phyloP scores from a whole-genome alignment of 352 stramenopile species.

The Hyaloperonospora arabidopsidis region DNA sequence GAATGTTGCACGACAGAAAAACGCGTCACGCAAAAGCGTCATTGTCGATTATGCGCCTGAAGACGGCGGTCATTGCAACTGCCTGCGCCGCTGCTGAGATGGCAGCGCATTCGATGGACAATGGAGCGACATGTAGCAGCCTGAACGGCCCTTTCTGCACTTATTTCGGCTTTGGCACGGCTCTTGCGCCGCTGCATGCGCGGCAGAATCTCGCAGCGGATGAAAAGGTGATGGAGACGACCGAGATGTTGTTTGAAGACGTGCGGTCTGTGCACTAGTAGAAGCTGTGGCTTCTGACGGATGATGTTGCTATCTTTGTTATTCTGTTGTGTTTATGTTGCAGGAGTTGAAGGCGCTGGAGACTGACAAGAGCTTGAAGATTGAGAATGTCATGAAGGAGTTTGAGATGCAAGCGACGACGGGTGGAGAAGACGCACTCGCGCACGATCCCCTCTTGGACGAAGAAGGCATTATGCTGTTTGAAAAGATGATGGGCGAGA shows the following conservation, averaged over 20 bases:
- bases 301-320: no score
- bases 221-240: conserved; percentile 26
- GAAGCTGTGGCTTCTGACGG: no score
- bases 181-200: conserved; percentile 32
- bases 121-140: conserved; percentile 40
- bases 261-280: no score
- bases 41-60: no score
- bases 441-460: not conserved
- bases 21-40: no score
- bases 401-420: conserved; percentile 44
- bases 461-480: conserved; percentile 39
- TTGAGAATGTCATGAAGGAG: conserved; percentile 58
- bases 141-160: conserved; percentile 62
- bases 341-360: conserved; percentile 26
- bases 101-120: not conserved
- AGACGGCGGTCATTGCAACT: conserved; percentile 1
- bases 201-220: conserved; percentile 34
- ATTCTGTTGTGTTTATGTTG: no score
- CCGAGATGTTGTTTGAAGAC: no score
- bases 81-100: conserved; percentile 7
- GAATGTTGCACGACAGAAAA: no score
- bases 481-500: conserved; percentile 49
- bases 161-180: conserved; percentile 22
- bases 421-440: conserved; percentile 9
- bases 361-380: conserved; percentile 35